Evolutionary conservation across 768 basidiomycete genomes (phyloP).

Genomic region (Suillus fuscotomentosus): DNA sequence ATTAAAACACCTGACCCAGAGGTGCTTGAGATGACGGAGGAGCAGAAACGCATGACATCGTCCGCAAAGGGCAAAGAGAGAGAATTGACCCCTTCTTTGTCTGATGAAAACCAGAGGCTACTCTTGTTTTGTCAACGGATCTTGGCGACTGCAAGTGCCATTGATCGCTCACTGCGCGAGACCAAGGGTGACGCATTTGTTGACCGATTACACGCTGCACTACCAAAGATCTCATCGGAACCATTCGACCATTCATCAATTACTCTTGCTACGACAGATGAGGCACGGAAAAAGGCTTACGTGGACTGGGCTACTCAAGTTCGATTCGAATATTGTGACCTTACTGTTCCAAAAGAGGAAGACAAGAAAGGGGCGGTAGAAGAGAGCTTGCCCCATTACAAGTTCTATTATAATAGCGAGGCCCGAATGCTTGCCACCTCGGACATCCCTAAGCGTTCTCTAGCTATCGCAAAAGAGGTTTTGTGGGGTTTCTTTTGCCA

Average conservation of each 20-base stretch:
- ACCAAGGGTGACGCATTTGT: slow-evolving; percentile 90
- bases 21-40: slow-evolving; percentile 78
- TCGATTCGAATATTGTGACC: slow-evolving; percentile 91
- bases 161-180: slow-evolving; percentile 84
- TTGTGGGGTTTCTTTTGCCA: not conserved
- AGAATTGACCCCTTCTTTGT: slow-evolving; percentile 35
- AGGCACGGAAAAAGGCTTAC: slow-evolving; percentile 67
- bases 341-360: slow-evolving; percentile 46
- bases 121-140: slow-evolving; percentile 85
- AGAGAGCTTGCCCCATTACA: slow-evolving; percentile 68
- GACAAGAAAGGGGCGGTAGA: slow-evolving; percentile 14
- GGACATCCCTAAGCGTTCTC: slow-evolving; percentile 85
- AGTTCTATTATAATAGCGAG: slow-evolving; percentile 80
- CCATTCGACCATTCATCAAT: slow-evolving; percentile 37
- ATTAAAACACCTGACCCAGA: slow-evolving; percentile 46
- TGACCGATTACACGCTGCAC: slow-evolving; percentile 66
- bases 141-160: slow-evolving; percentile 74
- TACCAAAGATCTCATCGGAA: slow-evolving; percentile 72
- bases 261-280: slow-evolving; percentile 57
- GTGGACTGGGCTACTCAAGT: slow-evolving; percentile 78
- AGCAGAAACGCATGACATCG: slow-evolving; percentile 82
- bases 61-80: slow-evolving; percentile 65
- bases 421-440: slow-evolving; percentile 81
- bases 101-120: slow-evolving; percentile 79
- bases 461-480: slow-evolving; percentile 96